Evolutionary conservation across 805 yeast genomes (phyloP).

Genomic region (Candida tallmaniae): DNA sequence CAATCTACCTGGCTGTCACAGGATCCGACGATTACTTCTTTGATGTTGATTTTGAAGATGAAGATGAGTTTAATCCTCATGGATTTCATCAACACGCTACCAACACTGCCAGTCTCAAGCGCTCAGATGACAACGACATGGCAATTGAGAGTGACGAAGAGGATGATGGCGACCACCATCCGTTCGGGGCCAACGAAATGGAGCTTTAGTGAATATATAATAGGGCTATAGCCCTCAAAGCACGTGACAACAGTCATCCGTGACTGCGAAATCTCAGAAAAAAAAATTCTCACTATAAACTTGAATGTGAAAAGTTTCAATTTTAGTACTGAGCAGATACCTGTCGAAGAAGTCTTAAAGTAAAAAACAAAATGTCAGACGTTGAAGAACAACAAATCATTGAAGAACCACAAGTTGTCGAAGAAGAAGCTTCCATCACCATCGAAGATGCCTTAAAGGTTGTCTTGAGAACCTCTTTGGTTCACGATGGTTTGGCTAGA

Average conservation of each 20-base stretch:
- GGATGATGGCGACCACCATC: constrained; percentile 32
- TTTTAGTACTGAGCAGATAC: constrained; percentile 52
- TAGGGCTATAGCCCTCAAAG: neutral
- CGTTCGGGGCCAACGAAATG: constrained; percentile 43
- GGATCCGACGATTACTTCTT: constrained; percentile 96
- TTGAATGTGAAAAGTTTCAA: constrained; percentile 6
- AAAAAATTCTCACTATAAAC: constrained; percentile 1
- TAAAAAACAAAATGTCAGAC: constrained; percentile 68
- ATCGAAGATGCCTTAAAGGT: constrained; percentile 98
- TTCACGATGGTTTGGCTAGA: constrained; percentile 99
- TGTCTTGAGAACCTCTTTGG: constrained; percentile 95
- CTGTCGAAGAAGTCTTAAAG: constrained; percentile 71
- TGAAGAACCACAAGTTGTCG: constrained; percentile 80
- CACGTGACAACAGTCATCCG: constrained; percentile 4
- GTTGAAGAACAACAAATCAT: constrained; percentile 82
- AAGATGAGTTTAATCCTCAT: constrained; percentile 42
- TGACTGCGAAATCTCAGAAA: constrained; percentile 4
- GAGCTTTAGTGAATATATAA: constrained; percentile 21
- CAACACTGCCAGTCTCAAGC: constrained; percentile 2
- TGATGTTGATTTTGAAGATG: constrained; percentile 95
- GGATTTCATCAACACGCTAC: constrained; percentile 14
- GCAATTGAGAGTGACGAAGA: constrained; percentile 39
- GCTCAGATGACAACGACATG: constrained; percentile 15
- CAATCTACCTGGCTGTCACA: constrained; percentile 70
- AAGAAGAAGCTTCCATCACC: constrained; percentile 86